Percentiles rank a stretch among this genome's conserved stretches.
Conservation (phyloP, 306 rosid genomes). For the Ziziphus jujuba region DNA sequence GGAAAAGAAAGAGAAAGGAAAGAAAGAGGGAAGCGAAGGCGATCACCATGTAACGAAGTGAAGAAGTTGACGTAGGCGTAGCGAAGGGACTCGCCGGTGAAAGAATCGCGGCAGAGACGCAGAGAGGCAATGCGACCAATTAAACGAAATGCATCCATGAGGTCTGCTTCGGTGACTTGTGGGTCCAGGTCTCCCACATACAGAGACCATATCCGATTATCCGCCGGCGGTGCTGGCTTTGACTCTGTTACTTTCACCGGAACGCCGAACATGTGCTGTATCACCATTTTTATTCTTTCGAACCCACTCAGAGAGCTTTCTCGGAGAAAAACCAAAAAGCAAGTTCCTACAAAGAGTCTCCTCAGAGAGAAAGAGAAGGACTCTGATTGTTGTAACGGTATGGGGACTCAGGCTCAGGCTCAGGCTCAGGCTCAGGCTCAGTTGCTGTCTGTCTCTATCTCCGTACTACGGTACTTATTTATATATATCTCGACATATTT, state of each 20-base stretch:
- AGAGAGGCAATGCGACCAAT: conserved; percentile 13
- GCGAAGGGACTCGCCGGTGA: conserved; percentile 15
- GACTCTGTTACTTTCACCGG: too few species aligned
- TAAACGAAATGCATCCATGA: conserved; percentile 3
- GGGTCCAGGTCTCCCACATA: conserved; percentile 24
- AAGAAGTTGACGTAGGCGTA: conserved; percentile 19
- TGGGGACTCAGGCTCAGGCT: too few species aligned
- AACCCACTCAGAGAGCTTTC: background rate
- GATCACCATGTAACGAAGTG: conserved; percentile 14
- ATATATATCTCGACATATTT: too few species aligned
- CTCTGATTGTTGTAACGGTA: background rate
- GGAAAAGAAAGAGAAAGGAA: background rate
- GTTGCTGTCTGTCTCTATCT: too few species aligned
- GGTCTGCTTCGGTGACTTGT: conserved; percentile 7
- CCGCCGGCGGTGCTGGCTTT: background rate
- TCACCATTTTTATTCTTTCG: conserved; percentile 1
- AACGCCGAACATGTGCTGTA: background rate
- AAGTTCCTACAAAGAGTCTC: too few species aligned
- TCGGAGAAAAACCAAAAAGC: background rate
- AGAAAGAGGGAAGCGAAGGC: background rate
- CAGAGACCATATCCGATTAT: background rate
- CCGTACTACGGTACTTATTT: background rate
- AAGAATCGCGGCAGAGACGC: too few species aligned
- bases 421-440: too few species aligned
- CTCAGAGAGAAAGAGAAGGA: conserved; percentile 2